A percentile compares a stretch with the other conserved stretches of the same genome.
Conservation (phyloP, 129 eudicot genomes). For the Artemisia tridentata region DNA sequence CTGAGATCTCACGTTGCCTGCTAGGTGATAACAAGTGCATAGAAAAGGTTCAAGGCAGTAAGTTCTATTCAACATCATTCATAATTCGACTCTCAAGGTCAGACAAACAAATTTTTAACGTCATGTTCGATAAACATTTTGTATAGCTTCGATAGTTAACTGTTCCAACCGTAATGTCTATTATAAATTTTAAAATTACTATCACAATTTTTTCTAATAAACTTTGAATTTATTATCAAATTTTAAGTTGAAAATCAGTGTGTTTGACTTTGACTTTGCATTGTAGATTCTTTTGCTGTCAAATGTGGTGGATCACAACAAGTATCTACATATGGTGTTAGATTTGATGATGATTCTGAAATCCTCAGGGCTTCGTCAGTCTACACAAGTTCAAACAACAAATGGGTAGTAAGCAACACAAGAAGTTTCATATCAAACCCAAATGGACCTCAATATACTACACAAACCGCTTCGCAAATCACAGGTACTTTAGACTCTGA, state of each 20-base stretch:
- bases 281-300: conserved; percentile 57
- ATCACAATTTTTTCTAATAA: too few relatives aligned
- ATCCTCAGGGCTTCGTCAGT: conserved; percentile 58
- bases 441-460: conserved; percentile 45
- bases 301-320: conserved; percentile 60
- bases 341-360: conserved; percentile 59
- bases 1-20: too few relatives aligned
- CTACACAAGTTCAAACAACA: conserved; percentile 35
- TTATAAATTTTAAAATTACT: too few relatives aligned
- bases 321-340: conserved; percentile 43
- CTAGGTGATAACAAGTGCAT: too few relatives aligned
- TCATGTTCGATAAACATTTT: too few relatives aligned
- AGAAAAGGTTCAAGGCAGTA: too few relatives aligned
- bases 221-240: too few relatives aligned
- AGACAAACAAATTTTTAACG: too few relatives aligned
- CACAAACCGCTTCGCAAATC: conserved; percentile 54
- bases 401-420: conserved; percentile 68
- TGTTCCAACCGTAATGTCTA: too few relatives aligned
- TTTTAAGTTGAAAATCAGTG: conserved; percentile 5
- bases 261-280: conserved; percentile 21
- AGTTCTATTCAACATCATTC: too few relatives aligned
- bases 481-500: conserved; percentile 63
- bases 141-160: too few relatives aligned
- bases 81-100: too few relatives aligned
- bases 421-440: conserved; percentile 63